Evolutionary conservation across 371 early-diverging fungal species (phyloP).

Genomic region (Smittium mucronatum): DNA sequence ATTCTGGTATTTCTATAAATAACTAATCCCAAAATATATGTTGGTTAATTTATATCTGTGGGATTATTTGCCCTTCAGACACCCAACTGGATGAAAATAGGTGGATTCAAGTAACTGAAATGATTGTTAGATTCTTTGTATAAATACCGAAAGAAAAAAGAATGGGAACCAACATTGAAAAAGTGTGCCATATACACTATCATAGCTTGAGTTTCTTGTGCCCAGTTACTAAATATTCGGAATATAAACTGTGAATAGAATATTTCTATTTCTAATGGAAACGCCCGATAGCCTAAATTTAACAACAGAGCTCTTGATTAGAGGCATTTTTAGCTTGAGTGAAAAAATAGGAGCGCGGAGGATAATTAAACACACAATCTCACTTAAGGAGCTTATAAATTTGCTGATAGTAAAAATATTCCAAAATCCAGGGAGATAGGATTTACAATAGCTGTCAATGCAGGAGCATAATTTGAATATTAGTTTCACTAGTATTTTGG

Average conservation of each 20-base stretch:
- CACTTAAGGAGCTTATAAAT: neutral
- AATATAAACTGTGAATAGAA: neutral
- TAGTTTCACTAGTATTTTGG: neutral
- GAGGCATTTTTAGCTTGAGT: neutral
- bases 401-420: neutral
- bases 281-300: neutral
- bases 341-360: neutral
- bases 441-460: constrained; percentile 1
- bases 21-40: neutral
- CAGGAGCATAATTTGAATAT: neutral
- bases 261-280: neutral
- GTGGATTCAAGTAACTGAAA: neutral
- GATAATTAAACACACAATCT: neutral
- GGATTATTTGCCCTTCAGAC: neutral
- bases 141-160: neutral
- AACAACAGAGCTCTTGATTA: neutral
- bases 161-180: neutral
- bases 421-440: constrained; percentile 1
- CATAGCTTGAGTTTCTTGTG: neutral
- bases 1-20: neutral
- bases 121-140: neutral
- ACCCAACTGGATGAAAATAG: neutral
- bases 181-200: neutral
- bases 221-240: neutral
- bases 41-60: neutral